Conservation (phyloP, 2,329 filamentous ascomycete species). For the Myriosclerotinia duriaeana region DNA sequence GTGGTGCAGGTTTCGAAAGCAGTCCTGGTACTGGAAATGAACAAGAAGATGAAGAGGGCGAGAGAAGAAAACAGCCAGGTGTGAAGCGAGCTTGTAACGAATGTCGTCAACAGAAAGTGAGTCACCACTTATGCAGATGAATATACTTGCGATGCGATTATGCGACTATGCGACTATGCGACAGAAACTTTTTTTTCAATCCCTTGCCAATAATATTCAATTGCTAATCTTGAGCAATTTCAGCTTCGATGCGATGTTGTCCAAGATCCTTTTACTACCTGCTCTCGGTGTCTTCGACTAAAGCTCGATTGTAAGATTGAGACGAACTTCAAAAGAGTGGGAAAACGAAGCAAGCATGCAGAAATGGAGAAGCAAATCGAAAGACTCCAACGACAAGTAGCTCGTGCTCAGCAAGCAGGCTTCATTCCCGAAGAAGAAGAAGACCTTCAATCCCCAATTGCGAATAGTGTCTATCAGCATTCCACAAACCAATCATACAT, state of each 20-base stretch:
- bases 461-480: conserved; percentile 53
- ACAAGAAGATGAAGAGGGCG: conserved; percentile 56
- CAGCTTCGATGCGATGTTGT: conserved; percentile 81
- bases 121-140: conserved; percentile 37
- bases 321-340: conserved; percentile 81
- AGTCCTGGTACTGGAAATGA: conserved; percentile 58
- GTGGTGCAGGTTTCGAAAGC: conserved; percentile 54
- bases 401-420: conserved; percentile 59
- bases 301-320: conserved; percentile 84
- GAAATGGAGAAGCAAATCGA: conserved; percentile 86
- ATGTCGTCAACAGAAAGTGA: conserved; percentile 81
- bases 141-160: conserved; percentile 14
- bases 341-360: conserved; percentile 78
- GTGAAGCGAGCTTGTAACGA: conserved; percentile 83
- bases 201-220: not conserved
- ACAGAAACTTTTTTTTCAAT: not conserved
- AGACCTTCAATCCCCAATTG: conserved; percentile 57
- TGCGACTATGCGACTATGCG: not conserved
- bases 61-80: conserved; percentile 64
- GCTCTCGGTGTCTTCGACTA: conserved; percentile 74
- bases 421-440: conserved; percentile 56
- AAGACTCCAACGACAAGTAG: conserved; percentile 60
- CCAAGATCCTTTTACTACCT: conserved; percentile 76
- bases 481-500: conserved; percentile 62
- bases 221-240: conserved; percentile 25